These are phyloP conservation scores for Primulina eburnea DNA, from an alignment of 257 asterid species.

Conservation along the genomic window DNA sequence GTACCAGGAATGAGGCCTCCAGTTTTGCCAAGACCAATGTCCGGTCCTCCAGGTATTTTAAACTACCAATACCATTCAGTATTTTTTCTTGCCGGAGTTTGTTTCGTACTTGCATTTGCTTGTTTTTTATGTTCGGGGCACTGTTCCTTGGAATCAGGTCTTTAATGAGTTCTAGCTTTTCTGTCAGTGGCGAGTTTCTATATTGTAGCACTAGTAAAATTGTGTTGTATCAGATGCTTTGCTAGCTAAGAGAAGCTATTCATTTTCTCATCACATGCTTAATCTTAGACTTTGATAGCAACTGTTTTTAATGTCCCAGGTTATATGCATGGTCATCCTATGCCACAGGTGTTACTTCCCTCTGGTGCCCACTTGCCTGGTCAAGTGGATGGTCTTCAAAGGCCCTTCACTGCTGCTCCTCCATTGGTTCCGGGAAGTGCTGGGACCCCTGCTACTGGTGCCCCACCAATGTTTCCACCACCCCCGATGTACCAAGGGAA, in stretches of 20 bases:
- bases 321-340: slow-evolving; percentile 38
- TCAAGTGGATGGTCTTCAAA: slow-evolving; percentile 65
- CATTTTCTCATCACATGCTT: background rate
- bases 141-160: background rate
- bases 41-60: slow-evolving; percentile 61
- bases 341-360: slow-evolving; percentile 58
- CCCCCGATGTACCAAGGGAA: slow-evolving; percentile 63
- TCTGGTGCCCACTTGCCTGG: slow-evolving; percentile 66
- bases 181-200: background rate
- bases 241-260: background rate
- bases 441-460: slow-evolving; percentile 45
- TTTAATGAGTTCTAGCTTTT: background rate
- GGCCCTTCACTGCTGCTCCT: slow-evolving; percentile 56
- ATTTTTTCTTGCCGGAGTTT: background rate
- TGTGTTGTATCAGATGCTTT: background rate
- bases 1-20: slow-evolving; percentile 76
- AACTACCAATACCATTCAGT: background rate
- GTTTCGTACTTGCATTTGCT: slow-evolving; percentile 2
- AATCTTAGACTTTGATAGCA: background rate
- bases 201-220: slow-evolving; percentile 1
- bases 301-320: slow-evolving; percentile 37
- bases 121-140: slow-evolving; percentile 8
- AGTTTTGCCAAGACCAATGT: slow-evolving; percentile 67
- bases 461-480: slow-evolving; percentile 54
- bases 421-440: slow-evolving; percentile 55